phyloP scores from a whole-genome alignment of 73 alveolate genomes.

The Urostyla sp. region DNA sequence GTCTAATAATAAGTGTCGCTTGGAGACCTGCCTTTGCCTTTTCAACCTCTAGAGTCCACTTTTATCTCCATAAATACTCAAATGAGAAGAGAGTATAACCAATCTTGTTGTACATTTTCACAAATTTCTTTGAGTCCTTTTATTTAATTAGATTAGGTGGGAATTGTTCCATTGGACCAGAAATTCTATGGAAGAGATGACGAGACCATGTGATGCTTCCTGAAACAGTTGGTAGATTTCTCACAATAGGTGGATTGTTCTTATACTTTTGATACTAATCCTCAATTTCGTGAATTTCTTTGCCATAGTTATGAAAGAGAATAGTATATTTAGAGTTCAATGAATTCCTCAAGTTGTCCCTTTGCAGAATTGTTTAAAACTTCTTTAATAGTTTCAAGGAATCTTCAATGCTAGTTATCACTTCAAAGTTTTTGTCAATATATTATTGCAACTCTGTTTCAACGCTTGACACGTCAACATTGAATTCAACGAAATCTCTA shows the following conservation, averaged over 20 bases:
- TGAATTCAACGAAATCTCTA: slow-evolving; percentile 99
- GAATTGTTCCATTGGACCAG: slow-evolving; percentile 97
- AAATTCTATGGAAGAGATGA: slow-evolving; percentile 96
- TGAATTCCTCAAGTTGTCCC: slow-evolving; percentile 92
- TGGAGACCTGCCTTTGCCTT: slow-evolving; percentile 96
- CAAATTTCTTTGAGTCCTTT: slow-evolving; percentile 77
- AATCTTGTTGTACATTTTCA: slow-evolving; percentile 84
- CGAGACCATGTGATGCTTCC: slow-evolving; percentile 99
- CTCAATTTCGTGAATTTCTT: slow-evolving; percentile 83
- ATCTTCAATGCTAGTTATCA: slow-evolving; percentile 96
- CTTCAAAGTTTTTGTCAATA: slow-evolving; percentile 98
- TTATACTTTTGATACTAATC: slow-evolving; percentile 82
- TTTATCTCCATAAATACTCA: slow-evolving; percentile 84
- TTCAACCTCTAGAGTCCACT: slow-evolving; percentile 93
- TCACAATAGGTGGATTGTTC: slow-evolving; percentile 98
- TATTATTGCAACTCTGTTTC: slow-evolving; percentile 98
- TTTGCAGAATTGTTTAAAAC: slow-evolving; percentile 96
- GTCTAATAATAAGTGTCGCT: slow-evolving; percentile 96
- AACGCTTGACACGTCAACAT: slow-evolving; percentile 97
- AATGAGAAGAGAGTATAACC: slow-evolving; percentile 88
- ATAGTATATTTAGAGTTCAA: slow-evolving; percentile 89
- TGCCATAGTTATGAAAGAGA: slow-evolving; percentile 94
- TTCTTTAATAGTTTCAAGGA: slow-evolving; percentile 96
- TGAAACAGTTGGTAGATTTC: slow-evolving; percentile 99
- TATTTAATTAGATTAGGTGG: slow-evolving; percentile 81